Evolutionary conservation across 2,329 filamentous ascomycete genomes (phyloP).

Genomic region (Fonsecaea monophora): DNA sequence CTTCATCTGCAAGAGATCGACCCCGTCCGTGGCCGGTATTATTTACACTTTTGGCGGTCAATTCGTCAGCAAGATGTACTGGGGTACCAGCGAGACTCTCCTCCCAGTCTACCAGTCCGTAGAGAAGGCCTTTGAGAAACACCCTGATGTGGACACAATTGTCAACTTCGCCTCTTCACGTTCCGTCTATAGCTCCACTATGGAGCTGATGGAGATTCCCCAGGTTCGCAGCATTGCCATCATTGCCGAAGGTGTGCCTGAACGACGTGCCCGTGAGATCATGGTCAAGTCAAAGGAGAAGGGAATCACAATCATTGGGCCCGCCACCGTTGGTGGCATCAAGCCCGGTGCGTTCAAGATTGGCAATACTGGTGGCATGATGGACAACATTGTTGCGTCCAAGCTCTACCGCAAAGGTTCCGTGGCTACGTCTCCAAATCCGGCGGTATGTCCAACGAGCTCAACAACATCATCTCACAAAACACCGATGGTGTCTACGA

Average conservation of each 20-base stretch:
- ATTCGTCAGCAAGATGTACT: slow-evolving; percentile 99
- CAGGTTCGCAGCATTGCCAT: slow-evolving; percentile 99
- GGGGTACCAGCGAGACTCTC: slow-evolving; percentile 98
- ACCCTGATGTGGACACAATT: slow-evolving; percentile 94
- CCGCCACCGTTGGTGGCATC: slow-evolving; percentile 97
- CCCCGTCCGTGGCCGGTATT: slow-evolving; percentile 95
- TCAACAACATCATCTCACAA: slow-evolving; percentile 99
- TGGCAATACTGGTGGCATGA: slow-evolving; percentile 99
- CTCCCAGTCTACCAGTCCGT: slow-evolving; percentile 97
- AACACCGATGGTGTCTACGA: slow-evolving; percentile 98
- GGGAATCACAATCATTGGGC: slow-evolving; percentile 98
- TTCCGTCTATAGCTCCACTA: slow-evolving; percentile 96
- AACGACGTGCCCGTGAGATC: slow-evolving; percentile 97
- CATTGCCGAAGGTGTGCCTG: slow-evolving; percentile 98
- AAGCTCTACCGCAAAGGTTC: slow-evolving; percentile 99
- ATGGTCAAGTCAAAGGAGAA: slow-evolving; percentile 96
- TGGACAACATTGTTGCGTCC: slow-evolving; percentile 99
- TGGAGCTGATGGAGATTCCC: slow-evolving; percentile 96
- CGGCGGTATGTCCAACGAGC: slow-evolving; percentile 99
- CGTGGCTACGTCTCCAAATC: slow-evolving; percentile 99
- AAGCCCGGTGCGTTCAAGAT: slow-evolving; percentile 99
- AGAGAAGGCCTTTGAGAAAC: slow-evolving; percentile 91
- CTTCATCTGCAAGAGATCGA: slow-evolving; percentile 99
- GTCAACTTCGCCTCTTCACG: slow-evolving; percentile 99
- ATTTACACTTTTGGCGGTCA: slow-evolving; percentile 99